Base-by-base conservation (phyloP, 2,329 filamentous ascomycete species). In the Fusarium nygamai region DNA sequence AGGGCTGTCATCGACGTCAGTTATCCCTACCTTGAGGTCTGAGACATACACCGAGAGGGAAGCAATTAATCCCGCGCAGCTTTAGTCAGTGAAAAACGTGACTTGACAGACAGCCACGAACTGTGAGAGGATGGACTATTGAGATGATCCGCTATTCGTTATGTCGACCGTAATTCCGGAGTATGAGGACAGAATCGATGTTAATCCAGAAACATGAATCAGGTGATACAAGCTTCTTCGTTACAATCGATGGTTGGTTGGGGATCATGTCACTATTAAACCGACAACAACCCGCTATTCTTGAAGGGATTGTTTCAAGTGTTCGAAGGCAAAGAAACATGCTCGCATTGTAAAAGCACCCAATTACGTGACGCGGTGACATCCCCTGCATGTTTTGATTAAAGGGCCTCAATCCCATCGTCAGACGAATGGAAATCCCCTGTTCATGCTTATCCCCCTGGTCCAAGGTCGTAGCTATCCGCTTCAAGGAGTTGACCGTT, bases 381-480 rank as follows among this genome's bases (percentile, higher is more conserved):
- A 34, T 68, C 57, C 66, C 71, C 71, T 74, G 67, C 63, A 54
- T 39, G 44, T 64, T 75, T 73, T 75, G 39, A 75, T 75, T 75
- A 75, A 75, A 75, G 72, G 72, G 73, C 69, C 72, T 73, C 69
- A 70, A 71, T 60, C 69, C 54, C 72, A 65, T 67, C 39, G 20
- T 64, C 57, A 50, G 60, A 60, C 72, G 66, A 75, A 75, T 75
- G 39, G 38, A 46, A 27, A 29, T 44, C 60, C 61, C 65, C 38
- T 68, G 69, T 43, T 61, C 58, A n/a, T 71, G 56, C 61, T 61
- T 27, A 54, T 67, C 56, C 65, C 72, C 72, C 72, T 72, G 62
- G 48, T 61, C 54, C 46, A 61, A 69, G 16, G 33, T 58, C 38
- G 31, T 44, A 9, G 38, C 46, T 51, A 64, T 63, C 56, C 48